Evolutionary conservation across 139 green algal species (phyloP), one percentile per base, ranked within the genome.

Genomic region (Coelastrella sp.): DNA sequence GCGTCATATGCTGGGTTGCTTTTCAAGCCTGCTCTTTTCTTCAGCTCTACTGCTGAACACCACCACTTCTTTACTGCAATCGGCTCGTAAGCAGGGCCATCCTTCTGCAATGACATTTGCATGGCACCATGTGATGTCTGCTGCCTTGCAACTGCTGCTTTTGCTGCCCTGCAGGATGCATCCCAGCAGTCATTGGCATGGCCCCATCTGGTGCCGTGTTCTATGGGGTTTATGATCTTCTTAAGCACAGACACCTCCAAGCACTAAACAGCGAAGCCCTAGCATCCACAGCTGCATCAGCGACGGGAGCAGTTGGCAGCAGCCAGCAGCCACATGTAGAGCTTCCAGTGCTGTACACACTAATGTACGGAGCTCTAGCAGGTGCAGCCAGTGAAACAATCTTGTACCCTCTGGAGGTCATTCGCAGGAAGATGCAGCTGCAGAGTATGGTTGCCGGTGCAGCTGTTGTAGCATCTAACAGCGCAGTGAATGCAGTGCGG

Each of bases 151-250:
- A 22, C 11, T 58, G 20, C 68, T 89, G 22, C 84, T 19, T 7
- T 10, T 89, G 84, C 35, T 89, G 81, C 60, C 66, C n/a, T 76
- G 70, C 91, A 93, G 96, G 96, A 56, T 91, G 94, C 60, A 88
- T 96, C 22, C 96, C 96, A 8, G 95, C 96, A 6, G 85, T 98
- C 7, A 90, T 96, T 73, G 93, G 92, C 86, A 96, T 98, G 93
- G 95, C 94, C 1, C 95, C 96, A n/a, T 93, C 94, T 58, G 95
- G 95, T 22, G 96, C 96, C 15, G 92, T 98, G 7, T 98, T 98
- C 89, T 98, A 98, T 84, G 95, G 95, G 63, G 87, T 96, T 68
- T 98, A 97, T 89, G 95, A 97, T 88, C 7, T 95, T n/a, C 89
- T 98, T 10, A 97, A 97, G 91, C 35, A 84, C 61, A 70, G 24